Conservation (phyloP, 371 early-diverging fungal species). For the Mortierella sp. region DNA sequence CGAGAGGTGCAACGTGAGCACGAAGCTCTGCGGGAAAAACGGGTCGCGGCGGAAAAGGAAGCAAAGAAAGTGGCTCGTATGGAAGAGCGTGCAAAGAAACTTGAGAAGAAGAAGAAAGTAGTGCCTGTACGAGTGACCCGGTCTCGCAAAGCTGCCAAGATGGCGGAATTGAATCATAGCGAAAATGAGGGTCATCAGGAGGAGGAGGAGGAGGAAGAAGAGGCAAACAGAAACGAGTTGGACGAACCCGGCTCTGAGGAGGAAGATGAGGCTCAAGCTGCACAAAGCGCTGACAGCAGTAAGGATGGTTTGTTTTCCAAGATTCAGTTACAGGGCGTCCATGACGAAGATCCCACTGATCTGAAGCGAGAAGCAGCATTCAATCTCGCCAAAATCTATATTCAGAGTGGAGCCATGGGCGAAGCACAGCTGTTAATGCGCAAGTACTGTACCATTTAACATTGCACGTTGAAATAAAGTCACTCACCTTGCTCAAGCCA, state of each 20-base stretch:
- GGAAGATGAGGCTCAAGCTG: conserved; percentile 2
- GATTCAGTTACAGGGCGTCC: conserved; percentile 26
- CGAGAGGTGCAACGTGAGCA: conserved; percentile 25
- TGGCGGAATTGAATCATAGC: too few relatives aligned
- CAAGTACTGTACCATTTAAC: conserved; percentile 70
- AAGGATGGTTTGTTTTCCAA: neutral
- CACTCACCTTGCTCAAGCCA: too few relatives aligned
- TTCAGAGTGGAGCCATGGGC: conserved; percentile 74
- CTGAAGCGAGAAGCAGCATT: conserved; percentile 80
- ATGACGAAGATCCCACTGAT: conserved; percentile 59
- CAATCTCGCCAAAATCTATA: conserved; percentile 76
- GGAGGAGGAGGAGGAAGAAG: conserved; percentile 17
- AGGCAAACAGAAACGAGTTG: conserved; percentile 16
- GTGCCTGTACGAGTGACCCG: conserved; percentile 7
- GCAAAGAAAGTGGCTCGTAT: conserved; percentile 14
- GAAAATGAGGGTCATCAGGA: too few relatives aligned
- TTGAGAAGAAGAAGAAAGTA: conserved; percentile 12
- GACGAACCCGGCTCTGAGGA: conserved; percentile 32
- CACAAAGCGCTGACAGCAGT: neutral
- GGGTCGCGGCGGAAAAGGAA: neutral
- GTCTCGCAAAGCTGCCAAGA: conserved; percentile 21
- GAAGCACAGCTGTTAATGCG: conserved; percentile 74
- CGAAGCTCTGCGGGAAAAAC: conserved; percentile 1
- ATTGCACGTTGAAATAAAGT: neutral
- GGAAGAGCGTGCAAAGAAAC: conserved; percentile 26